Evolutionary conservation across 352 stramenopile genomes (phyloP), one percentile per base, ranked within the genome.

Genomic region (Phytophthora colocasiae): DNA sequence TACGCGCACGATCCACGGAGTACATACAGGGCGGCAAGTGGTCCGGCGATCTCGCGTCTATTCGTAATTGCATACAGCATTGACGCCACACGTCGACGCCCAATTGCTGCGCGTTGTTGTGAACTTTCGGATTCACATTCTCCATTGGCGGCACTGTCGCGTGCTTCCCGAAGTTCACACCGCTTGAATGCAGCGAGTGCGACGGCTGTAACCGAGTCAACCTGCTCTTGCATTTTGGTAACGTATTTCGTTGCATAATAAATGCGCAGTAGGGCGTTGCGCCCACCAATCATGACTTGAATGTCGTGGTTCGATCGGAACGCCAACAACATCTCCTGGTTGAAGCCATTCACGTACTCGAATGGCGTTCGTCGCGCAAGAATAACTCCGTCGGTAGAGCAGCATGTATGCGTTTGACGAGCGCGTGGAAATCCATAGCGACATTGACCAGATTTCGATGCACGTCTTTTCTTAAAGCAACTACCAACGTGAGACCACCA

Each of bases 241-340:
- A 53, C 29, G 27, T 41, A 53, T n/a, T 53, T 53, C 11, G 6
- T 29, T 3, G 15, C 39, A 15, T 53, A 53, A 7, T 53, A 31
- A 27, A 53, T 41, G 14, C 46, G 46, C 5, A 41, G 27, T 4
- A 31, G 3, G n/a, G 29, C n/a, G 2, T 53, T 31, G 17, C 41
- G 31, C 4, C 27, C 26, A 2, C 29, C 27, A 6, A 53, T n/a
- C 22, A 46, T 1, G 4, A 46, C 17, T 46, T 46, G 40, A 26
- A 46, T 12, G 6, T 46, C 38, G 15, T 44, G 38, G 14, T 44
- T 24, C 3, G 12, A 44, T 6, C 17, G 15, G 17, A 44, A 44
- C 11, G 38, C 17, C 12, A 6, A 41, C 26, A 56, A 36, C 9
- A 44, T n/a, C n/a, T n/a, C n/a, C n/a, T n/a, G n/a, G n/a, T n/a